Evolutionary conservation across 768 basidiomycete genomes (phyloP), one percentile per base, ranked within the genome.

Genomic region (Mycena polygramma): DNA sequence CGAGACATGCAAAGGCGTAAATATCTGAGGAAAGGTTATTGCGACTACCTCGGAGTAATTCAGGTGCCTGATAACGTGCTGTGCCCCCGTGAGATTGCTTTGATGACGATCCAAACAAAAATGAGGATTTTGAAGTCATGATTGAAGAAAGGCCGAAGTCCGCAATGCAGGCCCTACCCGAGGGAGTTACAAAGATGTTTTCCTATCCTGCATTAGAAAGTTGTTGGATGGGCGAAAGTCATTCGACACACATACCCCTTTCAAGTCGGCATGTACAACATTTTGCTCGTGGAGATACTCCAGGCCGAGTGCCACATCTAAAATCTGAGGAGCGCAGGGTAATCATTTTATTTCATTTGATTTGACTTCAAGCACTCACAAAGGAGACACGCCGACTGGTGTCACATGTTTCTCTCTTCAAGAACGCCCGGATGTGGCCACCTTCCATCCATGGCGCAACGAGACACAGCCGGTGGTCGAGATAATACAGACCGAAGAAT

Each of bases 121-220:
- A 7, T 19, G 63, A 64, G 7, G 74, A 68, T 39, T 66, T 61
- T 2, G 73, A 61, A n/a, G 78, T 76, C n/a, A 65, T 69, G 13
- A 80, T 73, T 15, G 75, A 77, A 5, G 81, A 78, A 17, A 88
- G 76, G 24, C 87, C 87, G 61, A 88, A 88, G 71, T 88, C 87
- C 35, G 86, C 83, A 6, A 88, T 76, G 66, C 85, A 86, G 11
- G 86, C 87, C 45, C 78, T 78, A 17, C 79, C 79, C 14, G 77
- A 69, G 5, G 72, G 75, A 11, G 83, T 83, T 17, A 88, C 79
- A 37, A 88, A 79, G 55, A 88, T 84, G 66, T 88, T 88, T 15
- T 75, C 77, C 85, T 87, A 67, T 13, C n/a, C 0, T 6, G 2
- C 11, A n/a, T n/a, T n/a, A n/a, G n/a, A n/a, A n/a, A 30, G 1